phyloP scores from a whole-genome alignment of 2,329 filamentous ascomycete genomes.

The Fusarium sp. region DNA sequence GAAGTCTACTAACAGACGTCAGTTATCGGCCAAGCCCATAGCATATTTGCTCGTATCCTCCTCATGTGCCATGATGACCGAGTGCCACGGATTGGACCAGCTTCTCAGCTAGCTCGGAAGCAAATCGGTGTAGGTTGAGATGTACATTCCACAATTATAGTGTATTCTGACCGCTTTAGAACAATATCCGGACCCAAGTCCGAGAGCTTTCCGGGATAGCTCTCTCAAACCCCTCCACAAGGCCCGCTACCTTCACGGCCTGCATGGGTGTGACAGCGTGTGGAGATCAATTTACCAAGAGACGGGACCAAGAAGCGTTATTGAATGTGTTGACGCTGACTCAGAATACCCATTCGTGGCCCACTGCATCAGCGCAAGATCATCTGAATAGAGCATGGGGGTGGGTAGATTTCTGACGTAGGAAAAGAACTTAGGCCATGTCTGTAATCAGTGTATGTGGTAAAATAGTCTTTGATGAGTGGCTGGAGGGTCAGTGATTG shows the following conservation, averaged over 20 bases:
- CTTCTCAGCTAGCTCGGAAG: constrained; percentile 44
- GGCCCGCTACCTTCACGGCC: constrained; percentile 65
- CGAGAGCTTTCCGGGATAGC: constrained; percentile 66
- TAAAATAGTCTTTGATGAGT: no score
- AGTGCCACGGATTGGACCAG: constrained; percentile 58
- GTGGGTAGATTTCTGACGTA: constrained; percentile 46
- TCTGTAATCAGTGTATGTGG: not conserved
- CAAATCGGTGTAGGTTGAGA: constrained; percentile 46
- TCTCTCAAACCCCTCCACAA: constrained; percentile 62
- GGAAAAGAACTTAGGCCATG: not conserved
- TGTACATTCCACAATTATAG: accelerated
- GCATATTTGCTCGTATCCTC: constrained; percentile 66
- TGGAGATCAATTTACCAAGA: constrained; percentile 60
- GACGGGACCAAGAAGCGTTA: constrained; percentile 58
- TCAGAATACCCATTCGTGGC: constrained; percentile 61
- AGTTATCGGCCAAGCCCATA: constrained; percentile 69
- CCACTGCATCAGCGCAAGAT: constrained; percentile 57
- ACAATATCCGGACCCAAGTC: constrained; percentile 52
- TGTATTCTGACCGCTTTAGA: constrained; percentile 45
- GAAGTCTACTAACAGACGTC: not conserved
- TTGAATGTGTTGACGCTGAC: constrained; percentile 58
- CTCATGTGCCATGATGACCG: constrained; percentile 65
- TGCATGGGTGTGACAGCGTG: constrained; percentile 62
- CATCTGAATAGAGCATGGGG: constrained; percentile 61
- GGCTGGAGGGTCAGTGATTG: no score